Evolutionary conservation across 257 asterid genomes (phyloP).

Genomic region (Primulina tabacum): DNA sequence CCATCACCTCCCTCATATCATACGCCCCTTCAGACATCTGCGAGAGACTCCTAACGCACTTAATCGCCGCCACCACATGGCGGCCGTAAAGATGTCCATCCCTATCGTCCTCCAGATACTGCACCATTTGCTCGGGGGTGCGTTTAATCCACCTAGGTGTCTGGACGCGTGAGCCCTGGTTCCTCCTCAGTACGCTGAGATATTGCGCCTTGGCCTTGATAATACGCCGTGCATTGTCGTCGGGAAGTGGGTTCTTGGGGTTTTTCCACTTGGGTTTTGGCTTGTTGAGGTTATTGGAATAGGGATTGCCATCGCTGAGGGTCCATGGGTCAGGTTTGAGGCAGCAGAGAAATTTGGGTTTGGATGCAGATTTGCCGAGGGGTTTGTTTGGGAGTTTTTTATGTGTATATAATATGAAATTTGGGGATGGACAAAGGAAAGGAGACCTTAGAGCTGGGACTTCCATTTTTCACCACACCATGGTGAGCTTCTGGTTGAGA

Average conservation of each 20-base stretch:
- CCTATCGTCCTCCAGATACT: conserved; percentile 81
- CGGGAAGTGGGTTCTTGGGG: conserved; percentile 75
- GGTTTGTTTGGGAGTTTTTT: conserved; percentile 18
- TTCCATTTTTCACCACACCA: background rate
- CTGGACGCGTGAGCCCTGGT: conserved; percentile 83
- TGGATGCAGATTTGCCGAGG: conserved; percentile 21
- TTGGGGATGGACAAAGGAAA: conserved; percentile 42
- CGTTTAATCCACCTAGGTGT: conserved; percentile 91
- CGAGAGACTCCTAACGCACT: conserved; percentile 71
- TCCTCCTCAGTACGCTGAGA: conserved; percentile 70
- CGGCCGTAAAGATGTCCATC: conserved; percentile 79
- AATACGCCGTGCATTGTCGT: conserved; percentile 91
- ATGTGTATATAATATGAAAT: conserved; percentile 35
- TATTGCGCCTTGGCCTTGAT: conserved; percentile 85
- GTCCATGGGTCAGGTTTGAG: conserved; percentile 88
- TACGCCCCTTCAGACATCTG: conserved; percentile 61
- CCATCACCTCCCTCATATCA: conserved; percentile 77
- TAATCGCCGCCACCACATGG: conserved; percentile 89
- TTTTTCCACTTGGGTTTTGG: conserved; percentile 74
- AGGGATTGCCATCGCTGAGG: conserved; percentile 70
- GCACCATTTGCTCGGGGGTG: conserved; percentile 90
- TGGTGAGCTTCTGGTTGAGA: background rate
- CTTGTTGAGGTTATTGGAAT: conserved; percentile 39
- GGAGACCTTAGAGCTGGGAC: conserved; percentile 46
- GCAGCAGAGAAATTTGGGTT: conserved; percentile 39